Evolutionary conservation across 495 filamentous ascomycete genomes (phyloP), one percentile per base, ranked within the genome.

Genomic region (Cercophora samala): DNA sequence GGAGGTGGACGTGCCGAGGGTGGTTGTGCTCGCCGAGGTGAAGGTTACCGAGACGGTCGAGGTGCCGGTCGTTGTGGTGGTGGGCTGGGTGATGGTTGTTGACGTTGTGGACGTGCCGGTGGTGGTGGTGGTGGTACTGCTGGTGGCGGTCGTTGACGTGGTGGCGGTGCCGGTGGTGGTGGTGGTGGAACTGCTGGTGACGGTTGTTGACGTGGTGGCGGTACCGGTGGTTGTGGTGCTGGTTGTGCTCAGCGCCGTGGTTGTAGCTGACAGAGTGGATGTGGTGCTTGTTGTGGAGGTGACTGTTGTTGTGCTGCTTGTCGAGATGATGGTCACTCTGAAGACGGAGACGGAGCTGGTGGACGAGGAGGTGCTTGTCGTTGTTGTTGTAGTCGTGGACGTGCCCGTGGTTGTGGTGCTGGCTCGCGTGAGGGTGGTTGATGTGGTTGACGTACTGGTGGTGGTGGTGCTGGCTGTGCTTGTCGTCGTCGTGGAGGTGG

Each of bases 21-120:
- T 61, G 23, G 58, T 25, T 37, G 23, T 21, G 23, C 23, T 42
- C 11, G 24, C 3, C 5, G 58, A 11, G 15, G 58, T n/a, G n/a
- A n/a, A n/a, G n/a, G n/a, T 61, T 11, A 19, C 32, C 17, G 22
- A 17, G 4, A 24, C 32, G 3, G n/a, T 60, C 9, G 58, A 25
- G 9, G 24, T 60, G 26, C 23, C 24, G 4, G 22, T 32, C 5
- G 22, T 29, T 4, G 58, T 60, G 15, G 60, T 32, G 18, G 15
- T 62, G 60, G 29, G 18, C 3, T 8, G 8, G 8, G 60, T 62
- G 25, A 29, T 62, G 26, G 17, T 62, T 62, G 60, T 62, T 11
- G 60, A 37, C 4, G 8, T 42, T 3, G n/a, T 42, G 13, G 58
- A 23, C 4, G 58, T 60, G 2, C 19, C 19, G 29, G 58, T 25